Evolutionary conservation across 108 stramenopile genomes (phyloP).

Genomic region (Cyclotella cryptica): DNA sequence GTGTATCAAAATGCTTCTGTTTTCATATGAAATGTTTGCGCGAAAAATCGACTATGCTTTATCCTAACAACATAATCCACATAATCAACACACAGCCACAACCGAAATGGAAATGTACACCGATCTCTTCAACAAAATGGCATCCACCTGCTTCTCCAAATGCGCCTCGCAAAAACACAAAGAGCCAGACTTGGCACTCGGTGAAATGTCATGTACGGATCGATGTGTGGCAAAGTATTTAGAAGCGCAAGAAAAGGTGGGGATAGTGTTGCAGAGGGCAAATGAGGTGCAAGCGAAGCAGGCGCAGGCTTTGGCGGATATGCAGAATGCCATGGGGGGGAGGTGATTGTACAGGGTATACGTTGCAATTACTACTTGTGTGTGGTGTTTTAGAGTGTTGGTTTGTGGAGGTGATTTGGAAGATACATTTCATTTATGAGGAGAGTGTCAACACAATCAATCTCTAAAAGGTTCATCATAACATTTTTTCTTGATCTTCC

Average conservation of each 20-base stretch:
- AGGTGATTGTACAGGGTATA: conserved; percentile 12
- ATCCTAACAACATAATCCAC: neutral
- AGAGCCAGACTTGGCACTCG: conserved; percentile 90
- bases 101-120: conserved; percentile 98
- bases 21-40: too few relatives aligned
- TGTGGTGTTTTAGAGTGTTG: too few relatives aligned
- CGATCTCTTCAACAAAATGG: conserved; percentile 95
- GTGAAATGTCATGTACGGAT: conserved; percentile 97
- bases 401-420: too few relatives aligned
- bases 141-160: conserved; percentile 90
- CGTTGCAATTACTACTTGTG: neutral
- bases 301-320: conserved; percentile 70
- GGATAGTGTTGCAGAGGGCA: conserved; percentile 83
- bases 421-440: too few relatives aligned
- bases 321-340: conserved; percentile 78
- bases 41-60: too few relatives aligned
- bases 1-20: too few relatives aligned
- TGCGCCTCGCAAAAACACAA: conserved; percentile 89
- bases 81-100: conserved; percentile 62
- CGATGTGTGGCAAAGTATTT: conserved; percentile 96
- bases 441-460: too few relatives aligned
- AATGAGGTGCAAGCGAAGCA: conserved; percentile 83
- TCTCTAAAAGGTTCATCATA: too few relatives aligned
- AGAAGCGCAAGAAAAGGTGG: conserved; percentile 92
- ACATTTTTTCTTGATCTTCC: too few relatives aligned